These are phyloP conservation scores for Herpetomonas samuelpessoai DNA, from an alignment of 208 protist species.

Conservation along the genomic window DNA sequence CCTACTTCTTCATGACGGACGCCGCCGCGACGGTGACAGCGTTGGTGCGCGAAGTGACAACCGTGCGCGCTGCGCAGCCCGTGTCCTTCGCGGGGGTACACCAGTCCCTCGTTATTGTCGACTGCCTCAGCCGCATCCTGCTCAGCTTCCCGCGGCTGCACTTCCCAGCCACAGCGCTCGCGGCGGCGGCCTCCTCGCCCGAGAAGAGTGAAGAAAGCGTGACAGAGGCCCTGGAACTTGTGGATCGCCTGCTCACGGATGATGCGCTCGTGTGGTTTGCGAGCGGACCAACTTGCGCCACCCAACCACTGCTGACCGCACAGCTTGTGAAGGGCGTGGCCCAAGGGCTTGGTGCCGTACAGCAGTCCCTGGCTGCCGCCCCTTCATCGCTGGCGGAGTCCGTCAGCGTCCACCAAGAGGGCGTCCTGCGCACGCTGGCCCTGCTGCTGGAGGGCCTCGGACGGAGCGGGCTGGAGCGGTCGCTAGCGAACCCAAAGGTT, in stretches of 20 bases:
- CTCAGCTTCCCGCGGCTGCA: not conserved
- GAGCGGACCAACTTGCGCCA: not conserved
- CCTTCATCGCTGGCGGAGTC: too few relatives aligned
- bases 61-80: not conserved
- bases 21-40: slow-evolving; percentile 9
- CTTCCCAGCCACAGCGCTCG: not conserved
- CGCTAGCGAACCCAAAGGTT: not conserved
- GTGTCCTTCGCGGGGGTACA: not conserved
- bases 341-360: not conserved
- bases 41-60: slow-evolving; percentile 5
- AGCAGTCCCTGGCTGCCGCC: not conserved
- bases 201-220: not conserved
- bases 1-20: slow-evolving; percentile 11
- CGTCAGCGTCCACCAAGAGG: too few relatives aligned
- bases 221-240: not conserved
- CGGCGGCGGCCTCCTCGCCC: too few relatives aligned
- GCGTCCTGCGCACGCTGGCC: not conserved
- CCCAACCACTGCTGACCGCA: not conserved
- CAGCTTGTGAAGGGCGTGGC: not conserved
- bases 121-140: not conserved
- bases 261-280: not conserved
- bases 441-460: not conserved
- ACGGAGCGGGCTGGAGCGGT: not conserved
- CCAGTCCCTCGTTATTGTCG: not conserved
- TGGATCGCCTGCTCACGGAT: not conserved